phyloP scores from a whole-genome alignment of 305 asterid species.

The Fraxinus nigra region DNA sequence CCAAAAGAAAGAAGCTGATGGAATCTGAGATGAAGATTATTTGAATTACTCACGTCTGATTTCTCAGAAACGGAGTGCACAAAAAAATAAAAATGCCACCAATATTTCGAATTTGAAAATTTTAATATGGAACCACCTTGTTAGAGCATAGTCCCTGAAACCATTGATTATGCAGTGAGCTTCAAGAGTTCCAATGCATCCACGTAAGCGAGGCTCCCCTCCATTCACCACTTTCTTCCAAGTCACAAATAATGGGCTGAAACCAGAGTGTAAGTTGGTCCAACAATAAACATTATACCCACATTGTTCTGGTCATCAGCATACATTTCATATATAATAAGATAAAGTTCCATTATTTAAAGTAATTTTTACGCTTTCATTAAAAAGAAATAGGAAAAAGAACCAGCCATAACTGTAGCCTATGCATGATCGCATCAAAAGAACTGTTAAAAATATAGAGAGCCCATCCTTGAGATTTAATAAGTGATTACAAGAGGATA shows the following conservation, averaged over 20 bases:
- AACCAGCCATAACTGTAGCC: conserved; percentile 5
- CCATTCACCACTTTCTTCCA: conserved; percentile 93
- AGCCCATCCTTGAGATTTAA: neutral
- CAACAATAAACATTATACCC: conserved; percentile 23
- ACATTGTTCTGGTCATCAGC: conserved; percentile 11
- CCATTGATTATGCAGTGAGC: conserved; percentile 74
- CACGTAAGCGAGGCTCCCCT: conserved; percentile 86
- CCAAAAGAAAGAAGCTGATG: neutral
- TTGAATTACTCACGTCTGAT: neutral
- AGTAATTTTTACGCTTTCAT: neutral
- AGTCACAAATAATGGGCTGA: conserved; percentile 92
- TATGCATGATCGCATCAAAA: neutral
- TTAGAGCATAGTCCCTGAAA: conserved; percentile 85
- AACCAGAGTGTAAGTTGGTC: conserved; percentile 24
- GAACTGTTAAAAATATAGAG: neutral
- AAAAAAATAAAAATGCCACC: neutral
- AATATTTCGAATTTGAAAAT: neutral
- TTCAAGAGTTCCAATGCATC: conserved; percentile 96
- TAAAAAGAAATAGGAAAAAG: neutral
- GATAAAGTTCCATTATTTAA: neutral
- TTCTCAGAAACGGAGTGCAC: conserved; percentile 9
- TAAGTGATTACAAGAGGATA: neutral
- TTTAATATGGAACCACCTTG: conserved; percentile 47
- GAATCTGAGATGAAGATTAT: neutral
- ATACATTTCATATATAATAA: conserved; percentile 6